Conservation (phyloP, 2,329 filamentous ascomycete species). For the Penicillium sumatraense region DNA sequence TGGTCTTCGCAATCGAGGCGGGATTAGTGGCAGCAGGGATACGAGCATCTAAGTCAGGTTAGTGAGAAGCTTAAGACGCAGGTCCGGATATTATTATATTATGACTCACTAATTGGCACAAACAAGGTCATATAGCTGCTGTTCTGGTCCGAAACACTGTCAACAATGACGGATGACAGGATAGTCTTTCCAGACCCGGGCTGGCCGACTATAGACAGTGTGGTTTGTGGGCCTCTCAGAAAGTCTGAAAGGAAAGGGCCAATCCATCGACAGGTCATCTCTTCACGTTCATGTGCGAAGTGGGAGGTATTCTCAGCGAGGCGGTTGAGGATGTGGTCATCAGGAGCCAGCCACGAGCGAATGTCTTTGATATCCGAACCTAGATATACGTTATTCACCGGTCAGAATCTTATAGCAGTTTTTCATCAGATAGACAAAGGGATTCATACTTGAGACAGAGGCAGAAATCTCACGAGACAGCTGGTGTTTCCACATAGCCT, state of each 20-base stretch:
- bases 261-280: conserved; percentile 61
- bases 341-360: conserved; percentile 48
- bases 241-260: conserved; percentile 54
- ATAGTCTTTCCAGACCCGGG: conserved; percentile 47
- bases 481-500: conserved; percentile 48
- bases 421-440: too few relatives aligned
- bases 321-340: conserved; percentile 51
- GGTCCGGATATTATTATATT: background rate
- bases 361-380: conserved; percentile 37
- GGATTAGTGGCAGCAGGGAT: conserved; percentile 37
- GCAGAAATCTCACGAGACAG: conserved; percentile 37
- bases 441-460: conserved; percentile 32
- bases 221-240: conserved; percentile 48
- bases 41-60: conserved; percentile 35
- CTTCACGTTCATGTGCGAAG: conserved; percentile 49
- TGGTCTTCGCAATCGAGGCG: conserved; percentile 38
- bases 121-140: conserved; percentile 43
- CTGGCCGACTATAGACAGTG: conserved; percentile 50
- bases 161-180: conserved; percentile 44
- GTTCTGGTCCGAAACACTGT: conserved; percentile 44
- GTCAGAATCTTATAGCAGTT: too few relatives aligned
- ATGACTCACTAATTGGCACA: conserved; percentile 40
- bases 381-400: conserved; percentile 21
- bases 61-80: too few relatives aligned
- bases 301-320: conserved; percentile 50